phyloP scores from a whole-genome alignment of 1,284 basidiomycete species.

The Athelia psychrophila region DNA sequence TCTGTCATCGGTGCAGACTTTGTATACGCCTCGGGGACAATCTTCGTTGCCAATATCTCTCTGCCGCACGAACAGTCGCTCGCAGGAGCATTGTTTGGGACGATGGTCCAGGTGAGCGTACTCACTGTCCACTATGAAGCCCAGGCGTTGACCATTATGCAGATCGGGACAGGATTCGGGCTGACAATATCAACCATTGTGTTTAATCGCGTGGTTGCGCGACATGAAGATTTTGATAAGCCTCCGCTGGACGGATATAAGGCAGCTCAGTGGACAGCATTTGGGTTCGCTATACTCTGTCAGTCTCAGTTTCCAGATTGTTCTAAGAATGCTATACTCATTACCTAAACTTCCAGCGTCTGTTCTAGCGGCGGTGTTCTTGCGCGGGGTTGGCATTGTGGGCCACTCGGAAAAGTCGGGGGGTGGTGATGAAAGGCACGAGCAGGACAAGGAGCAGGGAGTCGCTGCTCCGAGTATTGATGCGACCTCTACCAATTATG shows the following conservation, averaged over 20 bases:
- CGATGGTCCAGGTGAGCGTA: constrained; percentile 60
- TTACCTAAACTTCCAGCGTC: no score
- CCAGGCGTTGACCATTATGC: constrained; percentile 10
- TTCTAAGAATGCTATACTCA: no score
- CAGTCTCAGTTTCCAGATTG: constrained; percentile 8
- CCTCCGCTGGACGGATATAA: constrained; percentile 51
- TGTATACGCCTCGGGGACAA: constrained; percentile 69
- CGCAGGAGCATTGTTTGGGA: constrained; percentile 71
- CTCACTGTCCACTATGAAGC: background rate
- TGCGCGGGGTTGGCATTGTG: no score
- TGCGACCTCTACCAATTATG: no score
- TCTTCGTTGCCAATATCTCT: constrained; percentile 76
- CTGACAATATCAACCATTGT: constrained; percentile 76
- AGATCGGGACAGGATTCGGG: constrained; percentile 75
- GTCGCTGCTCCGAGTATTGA: no score
- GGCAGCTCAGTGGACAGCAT: constrained; percentile 62
- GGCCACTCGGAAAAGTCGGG: no score
- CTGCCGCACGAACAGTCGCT: constrained; percentile 76
- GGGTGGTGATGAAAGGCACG: no score
- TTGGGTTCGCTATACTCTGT: constrained; percentile 60
- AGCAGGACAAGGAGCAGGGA: no score
- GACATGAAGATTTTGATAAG: constrained; percentile 8
- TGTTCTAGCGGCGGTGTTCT: no score
- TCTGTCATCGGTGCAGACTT: constrained; percentile 80
- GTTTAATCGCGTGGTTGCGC: constrained; percentile 48